A percentile compares a stretch with the other conserved stretches of the same genome.
phyloP scores from a whole-genome alignment of 176 grass and related monocot genomes.

The Paspalum vaginatum region DNA sequence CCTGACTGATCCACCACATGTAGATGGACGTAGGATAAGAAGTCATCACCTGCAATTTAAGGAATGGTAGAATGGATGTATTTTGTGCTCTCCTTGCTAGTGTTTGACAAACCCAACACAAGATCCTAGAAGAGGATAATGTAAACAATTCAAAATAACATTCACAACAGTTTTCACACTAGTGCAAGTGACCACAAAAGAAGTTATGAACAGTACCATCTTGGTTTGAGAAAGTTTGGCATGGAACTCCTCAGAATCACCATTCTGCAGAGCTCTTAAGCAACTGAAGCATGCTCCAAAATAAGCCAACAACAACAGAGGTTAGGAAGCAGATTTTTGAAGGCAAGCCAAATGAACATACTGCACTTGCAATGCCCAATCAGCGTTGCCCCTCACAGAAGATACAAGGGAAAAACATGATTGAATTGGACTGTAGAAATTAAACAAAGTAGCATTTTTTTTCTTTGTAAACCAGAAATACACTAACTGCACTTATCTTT shows the following conservation, averaged over 20 bases:
- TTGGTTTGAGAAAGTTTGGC: slow-evolving; percentile 74
- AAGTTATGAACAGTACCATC: slow-evolving; percentile 56
- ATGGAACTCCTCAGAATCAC: slow-evolving; percentile 78
- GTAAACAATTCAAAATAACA: slow-evolving; percentile 29
- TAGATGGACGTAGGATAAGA: slow-evolving; percentile 25
- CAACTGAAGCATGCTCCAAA: slow-evolving; percentile 64
- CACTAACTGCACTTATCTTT: background rate
- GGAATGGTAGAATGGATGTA: slow-evolving; percentile 86
- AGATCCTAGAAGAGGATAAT: slow-evolving; percentile 63
- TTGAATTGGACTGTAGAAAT: background rate
- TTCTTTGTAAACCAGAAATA: background rate
- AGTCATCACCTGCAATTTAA: slow-evolving; percentile 75
- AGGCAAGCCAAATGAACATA: background rate
- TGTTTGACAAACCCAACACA: slow-evolving; percentile 73
- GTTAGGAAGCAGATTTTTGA: slow-evolving; percentile 8
- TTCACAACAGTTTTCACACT: slow-evolving; percentile 18
- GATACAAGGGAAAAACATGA: background rate
- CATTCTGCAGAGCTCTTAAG: slow-evolving; percentile 84
- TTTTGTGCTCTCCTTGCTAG: slow-evolving; percentile 94
- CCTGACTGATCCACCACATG: slow-evolving; percentile 35
- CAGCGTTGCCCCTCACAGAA: slow-evolving; percentile 1
- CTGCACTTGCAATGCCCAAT: background rate
- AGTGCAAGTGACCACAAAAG: background rate
- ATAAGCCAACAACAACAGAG: slow-evolving; percentile 30
- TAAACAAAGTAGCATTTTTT: background rate